Percentiles rank a stretch among this genome's conserved stretches.
These are phyloP conservation scores for Sonneratia caseolaris DNA, from an alignment of 345 rosid species.

Conservation along the genomic window DNA sequence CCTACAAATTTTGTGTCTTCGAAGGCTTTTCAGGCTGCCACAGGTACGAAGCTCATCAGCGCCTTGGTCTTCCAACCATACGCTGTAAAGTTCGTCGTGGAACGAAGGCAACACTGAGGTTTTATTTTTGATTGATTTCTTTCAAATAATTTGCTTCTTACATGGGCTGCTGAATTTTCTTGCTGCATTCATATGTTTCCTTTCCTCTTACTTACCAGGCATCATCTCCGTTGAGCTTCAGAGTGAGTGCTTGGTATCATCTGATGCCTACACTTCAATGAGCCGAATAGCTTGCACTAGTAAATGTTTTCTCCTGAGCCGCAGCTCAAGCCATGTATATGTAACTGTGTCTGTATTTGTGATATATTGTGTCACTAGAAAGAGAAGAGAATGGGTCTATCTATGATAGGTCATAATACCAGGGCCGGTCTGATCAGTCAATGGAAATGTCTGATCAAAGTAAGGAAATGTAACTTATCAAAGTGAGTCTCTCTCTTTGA, in stretches of 20 bases:
- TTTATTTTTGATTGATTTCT: background rate
- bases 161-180: background rate
- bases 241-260: background rate
- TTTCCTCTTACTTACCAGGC: slow-evolving; percentile 34
- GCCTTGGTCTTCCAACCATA: slow-evolving; percentile 74
- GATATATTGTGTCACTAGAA: background rate
- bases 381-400: background rate
- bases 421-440: background rate
- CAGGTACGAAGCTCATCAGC: slow-evolving; percentile 82
- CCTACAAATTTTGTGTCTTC: background rate
- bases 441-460: background rate
- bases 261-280: background rate
- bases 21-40: slow-evolving; percentile 93
- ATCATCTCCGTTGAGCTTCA: slow-evolving; percentile 60
- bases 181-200: background rate
- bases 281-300: background rate
- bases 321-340: background rate
- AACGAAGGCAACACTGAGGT: slow-evolving; percentile 85
- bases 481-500: background rate
- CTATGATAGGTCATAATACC: background rate
- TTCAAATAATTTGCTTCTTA: background rate
- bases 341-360: background rate
- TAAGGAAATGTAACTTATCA: background rate
- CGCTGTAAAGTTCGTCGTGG: slow-evolving; percentile 84
- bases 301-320: background rate